Percentiles rank a stretch among this genome's conserved stretches.
Evolutionary conservation across 2,329 filamentous ascomycete genomes (phyloP).

Genomic region (Spiromastix sp.): DNA sequence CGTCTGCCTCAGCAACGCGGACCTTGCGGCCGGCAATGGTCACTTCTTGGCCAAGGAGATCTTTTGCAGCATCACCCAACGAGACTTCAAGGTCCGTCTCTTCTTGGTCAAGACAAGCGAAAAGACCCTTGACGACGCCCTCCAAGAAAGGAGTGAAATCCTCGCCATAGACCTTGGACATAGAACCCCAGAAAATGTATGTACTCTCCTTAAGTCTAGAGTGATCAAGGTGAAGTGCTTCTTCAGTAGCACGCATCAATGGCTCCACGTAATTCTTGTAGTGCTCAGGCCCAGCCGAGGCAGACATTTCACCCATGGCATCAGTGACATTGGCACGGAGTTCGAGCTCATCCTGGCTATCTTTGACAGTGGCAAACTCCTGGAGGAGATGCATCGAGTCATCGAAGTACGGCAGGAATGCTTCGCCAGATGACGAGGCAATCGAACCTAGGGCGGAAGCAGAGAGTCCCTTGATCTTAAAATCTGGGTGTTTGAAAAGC

Average conservation of each 20-base stretch:
- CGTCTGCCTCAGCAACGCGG: slow-evolving; percentile 59
- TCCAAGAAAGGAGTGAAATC: slow-evolving; percentile 38
- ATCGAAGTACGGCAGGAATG: slow-evolving; percentile 85
- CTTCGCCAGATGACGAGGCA: slow-evolving; percentile 69
- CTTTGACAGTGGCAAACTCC: slow-evolving; percentile 74
- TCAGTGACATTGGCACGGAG: slow-evolving; percentile 85
- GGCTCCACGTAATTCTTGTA: slow-evolving; percentile 89
- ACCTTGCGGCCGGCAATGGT: slow-evolving; percentile 74
- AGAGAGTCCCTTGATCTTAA: slow-evolving; percentile 80
- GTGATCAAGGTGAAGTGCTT: slow-evolving; percentile 79
- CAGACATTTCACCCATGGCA: slow-evolving; percentile 84
- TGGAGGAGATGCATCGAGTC: slow-evolving; percentile 84
- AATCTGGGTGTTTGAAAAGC: slow-evolving; percentile 74
- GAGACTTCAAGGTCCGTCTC: slow-evolving; percentile 71
- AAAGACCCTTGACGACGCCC: slow-evolving; percentile 46
- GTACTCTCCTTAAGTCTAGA: slow-evolving; percentile 88
- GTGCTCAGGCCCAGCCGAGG: slow-evolving; percentile 70
- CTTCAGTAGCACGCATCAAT: slow-evolving; percentile 85
- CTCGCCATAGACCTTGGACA: slow-evolving; percentile 87
- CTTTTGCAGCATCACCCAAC: slow-evolving; percentile 62
- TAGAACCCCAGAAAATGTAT: slow-evolving; percentile 91
- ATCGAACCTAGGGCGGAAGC: slow-evolving; percentile 86
- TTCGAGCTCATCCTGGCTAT: slow-evolving; percentile 79
- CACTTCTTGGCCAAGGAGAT: slow-evolving; percentile 65
- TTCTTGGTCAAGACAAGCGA: slow-evolving; percentile 79